Evolutionary conservation across 306 rosid genomes (phyloP).

Genomic region (Casuarina glauca): DNA sequence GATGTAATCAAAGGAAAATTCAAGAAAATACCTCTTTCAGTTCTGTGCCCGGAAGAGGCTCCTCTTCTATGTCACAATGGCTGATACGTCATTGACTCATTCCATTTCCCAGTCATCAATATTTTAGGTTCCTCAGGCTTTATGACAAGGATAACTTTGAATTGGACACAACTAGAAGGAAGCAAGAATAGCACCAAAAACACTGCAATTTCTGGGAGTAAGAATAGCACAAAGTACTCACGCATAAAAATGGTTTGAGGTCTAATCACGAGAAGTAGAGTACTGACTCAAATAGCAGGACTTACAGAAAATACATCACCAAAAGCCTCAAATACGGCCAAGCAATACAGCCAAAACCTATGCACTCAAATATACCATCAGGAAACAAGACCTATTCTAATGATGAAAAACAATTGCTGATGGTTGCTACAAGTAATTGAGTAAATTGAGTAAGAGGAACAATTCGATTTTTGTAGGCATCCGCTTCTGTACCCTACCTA

Average conservation of each 20-base stretch:
- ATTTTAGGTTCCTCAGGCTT: conserved; percentile 88
- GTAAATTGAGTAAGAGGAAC: neutral
- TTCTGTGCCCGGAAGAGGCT: conserved; percentile 78
- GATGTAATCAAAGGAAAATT: neutral
- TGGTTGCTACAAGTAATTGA: neutral
- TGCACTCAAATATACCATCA: neutral
- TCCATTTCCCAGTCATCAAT: conserved; percentile 95
- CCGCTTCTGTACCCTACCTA: neutral
- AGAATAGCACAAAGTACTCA: neutral
- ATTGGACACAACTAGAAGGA: conserved; percentile 8
- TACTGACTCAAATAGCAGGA: neutral
- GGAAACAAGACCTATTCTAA: neutral
- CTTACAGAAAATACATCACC: neutral
- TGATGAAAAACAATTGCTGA: neutral
- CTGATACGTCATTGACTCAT: conserved; percentile 77
- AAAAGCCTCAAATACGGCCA: neutral
- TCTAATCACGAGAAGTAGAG: neutral
- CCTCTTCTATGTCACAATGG: conserved; percentile 86
- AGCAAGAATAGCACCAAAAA: neutral
- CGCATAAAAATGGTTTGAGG: neutral
- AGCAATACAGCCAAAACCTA: neutral
- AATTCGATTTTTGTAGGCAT: neutral
- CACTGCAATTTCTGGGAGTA: neutral
- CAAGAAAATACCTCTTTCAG: conserved; percentile 67
- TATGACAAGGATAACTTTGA: conserved; percentile 28